Percentiles rank a stretch among this genome's conserved stretches.
phyloP scores from a whole-genome alignment of 140 eudicot species.

The Senecio squalidus region DNA sequence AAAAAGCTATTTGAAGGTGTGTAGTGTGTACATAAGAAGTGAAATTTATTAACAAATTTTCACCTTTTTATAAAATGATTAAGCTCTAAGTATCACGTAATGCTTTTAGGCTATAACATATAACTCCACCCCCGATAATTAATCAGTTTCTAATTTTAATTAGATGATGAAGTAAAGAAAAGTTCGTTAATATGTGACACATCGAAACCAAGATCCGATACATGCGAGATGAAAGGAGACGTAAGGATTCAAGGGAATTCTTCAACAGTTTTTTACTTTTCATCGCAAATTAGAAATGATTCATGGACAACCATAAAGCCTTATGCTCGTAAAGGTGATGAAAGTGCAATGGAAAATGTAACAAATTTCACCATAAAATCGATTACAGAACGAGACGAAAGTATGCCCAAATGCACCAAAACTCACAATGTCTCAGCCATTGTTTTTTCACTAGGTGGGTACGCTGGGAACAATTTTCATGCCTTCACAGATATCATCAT shows the following conservation, averaged over 20 bases:
- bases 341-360: conserved; percentile 34
- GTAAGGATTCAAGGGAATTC: conserved; percentile 56
- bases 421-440: conserved; percentile 48
- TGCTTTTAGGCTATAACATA: no score
- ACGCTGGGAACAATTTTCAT: conserved; percentile 63
- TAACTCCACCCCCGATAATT: not conserved
- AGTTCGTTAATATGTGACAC: conserved; percentile 29
- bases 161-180: conserved; percentile 23
- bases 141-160: not conserved
- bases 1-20: no score
- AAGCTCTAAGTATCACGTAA: no score
- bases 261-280: conserved; percentile 40
- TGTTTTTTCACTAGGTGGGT: conserved; percentile 68
- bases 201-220: conserved; percentile 34
- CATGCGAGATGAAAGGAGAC: conserved; percentile 50
- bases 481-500: conserved; percentile 57
- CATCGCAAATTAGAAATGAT: conserved; percentile 8
- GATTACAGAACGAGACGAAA: conserved; percentile 11
- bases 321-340: conserved; percentile 59
- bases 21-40: no score
- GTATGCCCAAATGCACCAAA: conserved; percentile 40
- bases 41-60: no score
- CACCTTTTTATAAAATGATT: no score
- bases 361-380: conserved; percentile 20
- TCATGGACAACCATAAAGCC: conserved; percentile 51